Percentiles rank a stretch among this genome's conserved stretches.
phyloP scores from a whole-genome alignment of 2,329 filamentous ascomycete genomes.

The Scytalidium sp. region DNA sequence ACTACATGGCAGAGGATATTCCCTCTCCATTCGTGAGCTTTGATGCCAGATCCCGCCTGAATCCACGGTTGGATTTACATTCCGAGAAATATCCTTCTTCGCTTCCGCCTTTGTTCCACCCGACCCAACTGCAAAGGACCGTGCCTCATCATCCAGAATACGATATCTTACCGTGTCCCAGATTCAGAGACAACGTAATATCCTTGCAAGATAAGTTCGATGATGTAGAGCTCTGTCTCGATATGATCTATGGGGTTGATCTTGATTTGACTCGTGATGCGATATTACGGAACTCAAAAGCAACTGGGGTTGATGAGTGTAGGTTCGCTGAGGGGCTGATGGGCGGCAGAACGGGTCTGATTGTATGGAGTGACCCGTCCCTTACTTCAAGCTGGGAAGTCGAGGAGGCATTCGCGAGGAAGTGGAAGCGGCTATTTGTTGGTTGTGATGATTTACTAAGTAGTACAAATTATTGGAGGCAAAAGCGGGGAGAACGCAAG shows the following conservation, averaged over 20 bases:
- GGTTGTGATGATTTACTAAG: constrained; percentile 35
- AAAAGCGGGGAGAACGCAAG: constrained; percentile 18
- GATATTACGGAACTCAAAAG: too few relatives aligned
- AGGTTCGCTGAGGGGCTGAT: not conserved
- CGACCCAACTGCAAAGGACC: constrained; percentile 34
- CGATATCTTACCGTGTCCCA: constrained; percentile 34
- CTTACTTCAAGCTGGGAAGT: constrained; percentile 45
- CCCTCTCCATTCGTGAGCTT: constrained; percentile 16
- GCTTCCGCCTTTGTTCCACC: constrained; percentile 24
- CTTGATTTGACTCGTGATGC: not conserved
- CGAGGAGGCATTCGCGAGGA: constrained; percentile 39
- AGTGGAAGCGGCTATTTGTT: constrained; percentile 39
- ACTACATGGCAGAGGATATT: constrained; percentile 13
- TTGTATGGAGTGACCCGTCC: constrained; percentile 48
- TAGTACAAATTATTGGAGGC: constrained; percentile 34
- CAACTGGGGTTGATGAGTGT: not conserved
- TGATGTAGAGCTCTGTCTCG: constrained; percentile 33
- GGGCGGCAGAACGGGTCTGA: constrained; percentile 28
- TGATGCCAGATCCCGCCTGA: not conserved
- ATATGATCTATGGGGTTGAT: constrained; percentile 30
- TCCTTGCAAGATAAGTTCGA: constrained; percentile 27
- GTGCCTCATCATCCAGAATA: constrained; percentile 38
- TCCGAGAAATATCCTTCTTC: not conserved
- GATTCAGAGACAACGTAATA: constrained; percentile 37
- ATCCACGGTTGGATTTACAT: not conserved